These are phyloP conservation scores for Cyclotella choctawhatcheeana DNA, from an alignment of 108 stramenopile species.

Conservation along the genomic window DNA sequence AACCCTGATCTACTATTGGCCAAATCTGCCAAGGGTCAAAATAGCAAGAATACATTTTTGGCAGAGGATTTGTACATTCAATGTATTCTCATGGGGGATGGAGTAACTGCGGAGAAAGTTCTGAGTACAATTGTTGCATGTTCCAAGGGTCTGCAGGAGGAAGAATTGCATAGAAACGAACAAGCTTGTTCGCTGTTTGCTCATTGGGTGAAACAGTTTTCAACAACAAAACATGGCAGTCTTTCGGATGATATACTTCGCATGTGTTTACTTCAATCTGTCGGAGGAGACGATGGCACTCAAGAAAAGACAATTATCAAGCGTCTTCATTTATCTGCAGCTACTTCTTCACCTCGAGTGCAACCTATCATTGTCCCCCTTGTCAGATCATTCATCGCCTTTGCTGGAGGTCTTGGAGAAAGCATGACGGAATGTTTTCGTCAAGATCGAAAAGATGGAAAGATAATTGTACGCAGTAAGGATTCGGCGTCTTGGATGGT, in stretches of 20 bases:
- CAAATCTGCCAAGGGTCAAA: not conserved
- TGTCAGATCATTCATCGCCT: constrained; percentile 35
- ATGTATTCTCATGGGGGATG: constrained; percentile 42
- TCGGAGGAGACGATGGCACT: constrained; percentile 32
- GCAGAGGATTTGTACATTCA: constrained; percentile 41
- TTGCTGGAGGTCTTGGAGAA: constrained; percentile 40
- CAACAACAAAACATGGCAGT: constrained; percentile 16
- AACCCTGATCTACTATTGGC: constrained; percentile 31
- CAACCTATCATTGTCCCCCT: constrained; percentile 41
- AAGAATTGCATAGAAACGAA: constrained; percentile 42
- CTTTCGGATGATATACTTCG: constrained; percentile 42
- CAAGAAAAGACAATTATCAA: constrained; percentile 26
- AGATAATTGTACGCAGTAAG: constrained; percentile 12
- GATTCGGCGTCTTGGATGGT: constrained; percentile 26
- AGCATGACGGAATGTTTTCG: constrained; percentile 23
- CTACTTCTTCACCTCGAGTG: constrained; percentile 27
- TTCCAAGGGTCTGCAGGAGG: constrained; percentile 33
- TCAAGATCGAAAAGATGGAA: constrained; percentile 10
- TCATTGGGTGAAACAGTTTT: constrained; percentile 29
- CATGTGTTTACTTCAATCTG: constrained; percentile 40
- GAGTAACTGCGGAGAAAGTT: constrained; percentile 27
- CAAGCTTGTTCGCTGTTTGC: constrained; percentile 33
- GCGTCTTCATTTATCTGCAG: constrained; percentile 35
- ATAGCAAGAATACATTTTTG: constrained; percentile 17
- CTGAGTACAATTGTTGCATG: not conserved